phyloP scores from a whole-genome alignment of 208 protist species.

The Trypanosomatidae sp. region DNA sequence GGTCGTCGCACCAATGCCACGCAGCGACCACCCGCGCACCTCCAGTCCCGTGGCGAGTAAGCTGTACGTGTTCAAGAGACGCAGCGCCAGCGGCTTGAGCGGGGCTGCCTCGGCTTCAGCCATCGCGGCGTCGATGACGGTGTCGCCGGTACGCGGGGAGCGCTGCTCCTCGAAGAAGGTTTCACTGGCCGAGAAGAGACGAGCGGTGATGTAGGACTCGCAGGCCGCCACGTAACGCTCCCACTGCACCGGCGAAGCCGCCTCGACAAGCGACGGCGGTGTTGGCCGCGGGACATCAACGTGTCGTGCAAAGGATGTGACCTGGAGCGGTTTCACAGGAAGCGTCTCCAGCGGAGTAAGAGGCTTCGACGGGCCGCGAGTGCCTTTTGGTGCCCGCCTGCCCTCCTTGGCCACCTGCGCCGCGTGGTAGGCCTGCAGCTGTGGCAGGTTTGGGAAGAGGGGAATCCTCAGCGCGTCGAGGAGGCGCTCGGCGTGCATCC shows the following conservation, averaged over 20 bases:
- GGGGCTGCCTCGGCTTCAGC: slow-evolving; percentile 56
- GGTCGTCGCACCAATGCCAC: slow-evolving; percentile 47
- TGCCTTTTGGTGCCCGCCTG: slow-evolving; percentile 10
- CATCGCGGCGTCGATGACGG: slow-evolving; percentile 57
- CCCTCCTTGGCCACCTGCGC: slow-evolving; percentile 39
- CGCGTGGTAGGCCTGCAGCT: slow-evolving; percentile 77
- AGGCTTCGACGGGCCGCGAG: too few relatives aligned
- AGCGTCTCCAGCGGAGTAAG: too few relatives aligned
- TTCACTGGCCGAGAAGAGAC: too few relatives aligned
- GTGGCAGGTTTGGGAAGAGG: slow-evolving; percentile 83
- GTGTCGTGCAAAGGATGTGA: too few relatives aligned
- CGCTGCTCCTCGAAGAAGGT: slow-evolving; percentile 59
- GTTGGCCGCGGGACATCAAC: too few relatives aligned
- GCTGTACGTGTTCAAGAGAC: too few relatives aligned
- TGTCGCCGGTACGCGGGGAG: slow-evolving; percentile 65
- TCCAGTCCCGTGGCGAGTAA: slow-evolving; percentile 29
- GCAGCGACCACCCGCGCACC: too few relatives aligned
- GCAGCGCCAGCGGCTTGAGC: too few relatives aligned
- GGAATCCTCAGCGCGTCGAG: slow-evolving; percentile 67
- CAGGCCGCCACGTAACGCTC: slow-evolving; percentile 65
- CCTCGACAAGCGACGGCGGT: too few relatives aligned
- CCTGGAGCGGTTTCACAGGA: too few relatives aligned
- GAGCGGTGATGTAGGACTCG: slow-evolving; percentile 63
- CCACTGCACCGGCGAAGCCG: slow-evolving; percentile 35
- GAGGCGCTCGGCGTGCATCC: slow-evolving; percentile 90